These are phyloP conservation scores for Paramecium pentaurelia DNA, from an alignment of 73 alveolate species.

Conservation along the genomic window DNA sequence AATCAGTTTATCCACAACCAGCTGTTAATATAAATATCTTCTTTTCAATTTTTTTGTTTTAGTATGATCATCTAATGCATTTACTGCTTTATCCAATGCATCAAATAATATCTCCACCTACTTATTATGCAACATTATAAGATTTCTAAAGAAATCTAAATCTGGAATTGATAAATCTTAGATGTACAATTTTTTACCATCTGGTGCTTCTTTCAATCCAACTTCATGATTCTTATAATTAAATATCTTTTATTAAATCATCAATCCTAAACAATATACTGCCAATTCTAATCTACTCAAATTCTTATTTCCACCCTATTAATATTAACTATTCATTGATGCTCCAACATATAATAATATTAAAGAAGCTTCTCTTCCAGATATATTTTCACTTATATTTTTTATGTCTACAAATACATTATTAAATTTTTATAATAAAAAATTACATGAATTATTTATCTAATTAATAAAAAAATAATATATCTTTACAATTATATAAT, in stretches of 20 bases:
- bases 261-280: conserved; percentile 68
- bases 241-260: conserved; percentile 74
- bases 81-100: conserved; percentile 88
- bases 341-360: conserved; percentile 74
- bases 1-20: conserved; percentile 84
- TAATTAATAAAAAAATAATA: neutral
- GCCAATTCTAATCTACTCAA: conserved; percentile 68
- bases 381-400: neutral
- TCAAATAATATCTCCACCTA: conserved; percentile 91
- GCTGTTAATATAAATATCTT: conserved; percentile 92
- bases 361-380: conserved; percentile 74
- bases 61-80: conserved; percentile 75
- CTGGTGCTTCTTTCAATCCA: conserved; percentile 74
- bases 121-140: conserved; percentile 66
- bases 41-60: conserved; percentile 82
- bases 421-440: neutral
- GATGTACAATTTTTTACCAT: conserved; percentile 39
- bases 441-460: neutral
- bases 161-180: conserved; percentile 40
- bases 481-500: no score
- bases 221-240: conserved; percentile 68
- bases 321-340: conserved; percentile 61
- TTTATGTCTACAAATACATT: neutral
- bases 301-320: conserved; percentile 7
- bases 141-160: conserved; percentile 66